Evolutionary conservation across 805 yeast genomes (phyloP).

Genomic region (Candida ortonii): DNA sequence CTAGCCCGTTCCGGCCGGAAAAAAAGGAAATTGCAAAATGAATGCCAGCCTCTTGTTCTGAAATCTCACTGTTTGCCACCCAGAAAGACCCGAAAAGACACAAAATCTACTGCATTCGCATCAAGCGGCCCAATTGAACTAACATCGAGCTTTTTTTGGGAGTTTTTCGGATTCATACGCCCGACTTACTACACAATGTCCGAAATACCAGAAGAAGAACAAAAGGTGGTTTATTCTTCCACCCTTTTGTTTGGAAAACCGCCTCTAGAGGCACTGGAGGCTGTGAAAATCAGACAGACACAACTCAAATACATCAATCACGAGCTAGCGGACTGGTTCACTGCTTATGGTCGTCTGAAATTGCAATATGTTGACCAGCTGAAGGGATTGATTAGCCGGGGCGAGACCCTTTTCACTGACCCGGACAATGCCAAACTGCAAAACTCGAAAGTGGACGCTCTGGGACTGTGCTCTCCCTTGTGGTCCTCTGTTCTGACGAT

Average conservation of each 20-base stretch:
- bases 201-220: slow-evolving; percentile 21
- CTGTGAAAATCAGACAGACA: slow-evolving; percentile 53
- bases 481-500: slow-evolving; percentile 44
- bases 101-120: too few species aligned
- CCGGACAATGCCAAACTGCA: slow-evolving; percentile 39
- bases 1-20: neutral
- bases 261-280: slow-evolving; percentile 60
- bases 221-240: slow-evolving; percentile 33
- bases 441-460: slow-evolving; percentile 47
- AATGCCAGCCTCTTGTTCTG: too few species aligned
- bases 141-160: too few species aligned
- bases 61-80: too few species aligned
- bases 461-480: slow-evolving; percentile 41
- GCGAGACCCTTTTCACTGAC: slow-evolving; percentile 37
- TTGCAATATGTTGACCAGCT: slow-evolving; percentile 48
- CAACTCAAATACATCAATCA: slow-evolving; percentile 56
- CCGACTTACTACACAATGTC: slow-evolving; percentile 7
- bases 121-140: too few species aligned
- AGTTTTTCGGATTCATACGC: slow-evolving; percentile 9
- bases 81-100: too few species aligned
- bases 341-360: slow-evolving; percentile 48
- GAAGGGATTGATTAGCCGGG: slow-evolving; percentile 36
- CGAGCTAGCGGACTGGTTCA: slow-evolving; percentile 60
- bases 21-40: slow-evolving; percentile 1
- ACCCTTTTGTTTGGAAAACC: slow-evolving; percentile 37